phyloP scores from a whole-genome alignment of 352 stramenopile species.

The Globisporangium orthogonon region DNA sequence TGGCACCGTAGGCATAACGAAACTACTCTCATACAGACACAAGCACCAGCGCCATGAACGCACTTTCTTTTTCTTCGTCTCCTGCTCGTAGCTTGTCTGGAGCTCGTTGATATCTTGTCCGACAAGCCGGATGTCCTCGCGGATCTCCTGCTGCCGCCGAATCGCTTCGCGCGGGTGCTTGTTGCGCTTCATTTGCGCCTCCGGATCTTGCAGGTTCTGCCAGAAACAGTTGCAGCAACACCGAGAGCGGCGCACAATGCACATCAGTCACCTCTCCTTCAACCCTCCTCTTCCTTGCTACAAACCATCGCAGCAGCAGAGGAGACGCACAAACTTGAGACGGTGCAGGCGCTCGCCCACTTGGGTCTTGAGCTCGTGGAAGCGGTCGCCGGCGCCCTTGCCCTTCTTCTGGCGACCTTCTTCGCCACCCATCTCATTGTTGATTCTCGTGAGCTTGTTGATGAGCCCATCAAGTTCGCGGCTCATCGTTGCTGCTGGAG shows the following conservation, averaged over 20 bases:
- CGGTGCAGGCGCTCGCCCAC: conserved; percentile 71
- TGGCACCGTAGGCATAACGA: background rate
- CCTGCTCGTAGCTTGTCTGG: conserved; percentile 56
- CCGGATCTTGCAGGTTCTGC: conserved; percentile 71
- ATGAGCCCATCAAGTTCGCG: conserved; percentile 73
- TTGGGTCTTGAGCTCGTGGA: conserved; percentile 78
- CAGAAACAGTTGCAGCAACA: background rate
- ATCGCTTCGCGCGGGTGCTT: conserved; percentile 81
- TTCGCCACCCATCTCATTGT: conserved; percentile 73
- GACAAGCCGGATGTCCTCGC: conserved; percentile 72
- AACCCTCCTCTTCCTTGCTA: background rate
- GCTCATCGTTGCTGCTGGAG: conserved; percentile 31
- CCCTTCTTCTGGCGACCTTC: conserved; percentile 65
- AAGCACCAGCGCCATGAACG: background rate
- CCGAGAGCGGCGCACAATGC: background rate
- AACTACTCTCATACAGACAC: background rate
- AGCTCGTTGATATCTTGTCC: conserved; percentile 72
- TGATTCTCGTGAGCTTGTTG: conserved; percentile 67
- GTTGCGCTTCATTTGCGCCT: conserved; percentile 45
- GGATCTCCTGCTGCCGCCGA: conserved; percentile 68
- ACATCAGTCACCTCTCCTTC: background rate
- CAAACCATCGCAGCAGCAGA: background rate
- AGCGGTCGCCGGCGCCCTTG: conserved; percentile 58
- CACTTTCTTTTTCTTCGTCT: conserved; percentile 83
- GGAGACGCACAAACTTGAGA: conserved; percentile 56